A percentile compares a stretch with the other conserved stretches of the same genome.
Conservation (phyloP, 1,284 basidiomycete species). For the Pascua sp. region DNA sequence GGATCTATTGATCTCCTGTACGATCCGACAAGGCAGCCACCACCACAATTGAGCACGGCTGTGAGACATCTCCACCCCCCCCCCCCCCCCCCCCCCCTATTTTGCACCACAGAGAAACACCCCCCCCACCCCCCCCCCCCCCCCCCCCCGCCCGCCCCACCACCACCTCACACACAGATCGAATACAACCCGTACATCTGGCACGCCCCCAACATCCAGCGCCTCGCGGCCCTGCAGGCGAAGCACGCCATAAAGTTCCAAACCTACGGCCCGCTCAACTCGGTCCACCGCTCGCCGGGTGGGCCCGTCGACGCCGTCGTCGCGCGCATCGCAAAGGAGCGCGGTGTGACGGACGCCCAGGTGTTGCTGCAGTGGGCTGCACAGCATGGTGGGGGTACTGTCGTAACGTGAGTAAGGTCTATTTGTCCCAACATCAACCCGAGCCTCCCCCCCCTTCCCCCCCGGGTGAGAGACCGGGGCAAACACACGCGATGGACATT, state of each 20-base stretch:
- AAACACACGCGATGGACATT: too few species aligned
- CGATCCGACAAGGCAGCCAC: too few species aligned
- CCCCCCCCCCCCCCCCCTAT: too few species aligned
- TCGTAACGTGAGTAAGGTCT: conserved; percentile 60
- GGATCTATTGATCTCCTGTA: too few species aligned
- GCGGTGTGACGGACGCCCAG: conserved; percentile 34
- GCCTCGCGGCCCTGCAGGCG: conserved; percentile 57
- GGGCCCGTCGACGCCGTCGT: conserved; percentile 59
- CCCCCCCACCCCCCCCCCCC: too few species aligned
- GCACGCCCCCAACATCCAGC: conserved; percentile 55
- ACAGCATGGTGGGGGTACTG: conserved; percentile 42
- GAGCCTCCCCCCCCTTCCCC: too few species aligned
- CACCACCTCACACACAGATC: conserved; percentile 53
- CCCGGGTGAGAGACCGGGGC: too few species aligned
- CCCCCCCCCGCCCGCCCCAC: background rate
- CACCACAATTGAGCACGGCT: too few species aligned
- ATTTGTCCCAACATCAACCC: too few species aligned
- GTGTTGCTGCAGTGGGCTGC: conserved; percentile 44
- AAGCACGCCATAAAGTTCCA: conserved; percentile 64
- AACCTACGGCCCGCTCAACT: conserved; percentile 58
- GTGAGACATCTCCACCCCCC: background rate
- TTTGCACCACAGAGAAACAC: too few species aligned
- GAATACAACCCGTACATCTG: conserved; percentile 77
- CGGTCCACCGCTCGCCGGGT: conserved; percentile 53
- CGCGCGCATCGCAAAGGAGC: conserved; percentile 53